A percentile compares a stretch with the other conserved stretches of the same genome.
These are phyloP conservation scores for Candida smagusa DNA, from an alignment of 1,139 yeast genomes.

Conservation along the genomic window DNA sequence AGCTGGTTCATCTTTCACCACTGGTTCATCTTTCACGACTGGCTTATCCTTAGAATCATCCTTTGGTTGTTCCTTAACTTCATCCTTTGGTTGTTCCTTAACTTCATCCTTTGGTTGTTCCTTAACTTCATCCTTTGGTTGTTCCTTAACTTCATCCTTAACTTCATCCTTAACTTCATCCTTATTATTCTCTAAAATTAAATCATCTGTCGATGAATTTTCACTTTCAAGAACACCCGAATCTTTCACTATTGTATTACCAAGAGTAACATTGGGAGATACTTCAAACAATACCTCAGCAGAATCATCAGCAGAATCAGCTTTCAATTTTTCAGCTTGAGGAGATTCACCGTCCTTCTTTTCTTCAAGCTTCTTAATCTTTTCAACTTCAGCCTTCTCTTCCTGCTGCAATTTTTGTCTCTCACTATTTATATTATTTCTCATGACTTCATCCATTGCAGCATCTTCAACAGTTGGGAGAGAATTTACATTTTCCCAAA, in stretches of 20 bases:
- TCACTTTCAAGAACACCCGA: not conserved
- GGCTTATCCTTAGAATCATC: slow-evolving; percentile 13
- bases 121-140: not conserved
- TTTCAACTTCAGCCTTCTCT: slow-evolving; percentile 6
- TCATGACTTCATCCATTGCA: slow-evolving; percentile 47
- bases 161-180: slow-evolving; percentile 12
- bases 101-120: not conserved
- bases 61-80: not conserved
- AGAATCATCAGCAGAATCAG: slow-evolving; percentile 1
- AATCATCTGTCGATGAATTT: slow-evolving; percentile 22
- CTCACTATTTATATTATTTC: slow-evolving; percentile 33
- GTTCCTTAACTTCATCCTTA: slow-evolving; percentile 9
- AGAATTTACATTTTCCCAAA: slow-evolving; percentile 63
- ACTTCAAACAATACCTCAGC: not conserved
- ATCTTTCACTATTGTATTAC: no score
- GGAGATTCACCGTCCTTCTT: slow-evolving; percentile 3
- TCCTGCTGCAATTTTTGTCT: slow-evolving; percentile 4
- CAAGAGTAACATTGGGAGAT: no score
- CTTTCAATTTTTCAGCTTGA: not conserved
- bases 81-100: slow-evolving; percentile 1
- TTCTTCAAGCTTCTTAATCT: slow-evolving; percentile 9
- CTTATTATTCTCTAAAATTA: slow-evolving; percentile 35
- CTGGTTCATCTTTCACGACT: slow-evolving; percentile 10
- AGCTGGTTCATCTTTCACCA: slow-evolving; percentile 10
- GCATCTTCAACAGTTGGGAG: slow-evolving; percentile 51